Evolutionary conservation across 2,329 filamentous ascomycete species (phyloP).

Genomic region (Epichloe glyceriae): DNA sequence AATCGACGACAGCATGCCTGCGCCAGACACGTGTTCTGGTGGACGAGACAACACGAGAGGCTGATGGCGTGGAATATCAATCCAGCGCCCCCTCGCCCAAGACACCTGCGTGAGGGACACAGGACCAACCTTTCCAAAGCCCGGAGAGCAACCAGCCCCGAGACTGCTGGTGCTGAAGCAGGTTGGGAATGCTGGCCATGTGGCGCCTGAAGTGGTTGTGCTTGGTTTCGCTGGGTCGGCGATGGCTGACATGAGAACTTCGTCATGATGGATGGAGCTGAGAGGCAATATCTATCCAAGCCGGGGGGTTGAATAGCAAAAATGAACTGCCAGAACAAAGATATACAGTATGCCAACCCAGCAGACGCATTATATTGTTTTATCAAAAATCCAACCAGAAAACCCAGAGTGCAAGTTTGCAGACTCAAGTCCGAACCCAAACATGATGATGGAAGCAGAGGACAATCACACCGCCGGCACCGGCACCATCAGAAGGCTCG

Average conservation of each 20-base stretch:
- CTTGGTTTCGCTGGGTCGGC: neutral
- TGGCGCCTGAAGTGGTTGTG: neutral
- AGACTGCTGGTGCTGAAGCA: too few species aligned
- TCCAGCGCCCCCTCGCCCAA: too few species aligned
- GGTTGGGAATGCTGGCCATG: neutral
- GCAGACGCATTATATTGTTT: neutral
- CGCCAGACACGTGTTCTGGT: too few species aligned
- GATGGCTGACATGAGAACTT: neutral
- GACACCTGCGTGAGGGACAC: too few species aligned
- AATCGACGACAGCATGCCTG: too few species aligned
- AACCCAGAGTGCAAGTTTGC: neutral
- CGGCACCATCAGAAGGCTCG: conserved; percentile 5
- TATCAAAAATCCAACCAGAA: too few species aligned
- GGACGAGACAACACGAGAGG: too few species aligned
- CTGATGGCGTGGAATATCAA: too few species aligned
- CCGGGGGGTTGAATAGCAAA: neutral
- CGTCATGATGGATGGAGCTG: neutral
- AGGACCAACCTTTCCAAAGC: too few species aligned
- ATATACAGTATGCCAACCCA: neutral
- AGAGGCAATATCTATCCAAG: conserved; percentile 1
- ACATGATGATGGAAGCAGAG: neutral
- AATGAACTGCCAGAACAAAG: neutral
- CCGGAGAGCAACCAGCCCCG: too few species aligned
- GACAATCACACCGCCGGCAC: neutral
- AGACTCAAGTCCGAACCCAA: neutral